Conservation (phyloP, 441 rosid species). For the Adansonia grandidieri region DNA sequence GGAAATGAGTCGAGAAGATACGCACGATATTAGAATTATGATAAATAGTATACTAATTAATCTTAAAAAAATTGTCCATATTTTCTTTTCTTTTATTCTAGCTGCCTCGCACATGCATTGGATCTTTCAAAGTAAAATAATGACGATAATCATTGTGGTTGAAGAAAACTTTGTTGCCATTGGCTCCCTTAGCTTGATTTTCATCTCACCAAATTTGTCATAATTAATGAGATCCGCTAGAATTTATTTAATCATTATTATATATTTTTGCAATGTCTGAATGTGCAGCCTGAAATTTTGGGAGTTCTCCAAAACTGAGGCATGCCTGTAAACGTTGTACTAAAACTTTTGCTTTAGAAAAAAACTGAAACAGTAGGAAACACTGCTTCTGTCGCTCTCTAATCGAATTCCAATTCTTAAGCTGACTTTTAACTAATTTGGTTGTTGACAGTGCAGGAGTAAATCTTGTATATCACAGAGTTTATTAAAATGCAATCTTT, state of each 20-base stretch:
- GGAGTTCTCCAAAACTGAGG: constrained; percentile 8
- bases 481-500: no score
- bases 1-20: neutral
- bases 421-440: no score
- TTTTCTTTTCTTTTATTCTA: no score
- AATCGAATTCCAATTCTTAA: neutral
- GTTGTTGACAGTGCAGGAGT: no score
- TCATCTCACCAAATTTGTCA: constrained; percentile 18
- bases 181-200: neutral
- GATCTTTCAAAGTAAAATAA: constrained; percentile 2
- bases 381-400: neutral
- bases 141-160: neutral
- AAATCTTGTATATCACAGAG: no score
- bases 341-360: neutral
- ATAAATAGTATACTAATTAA: no score
- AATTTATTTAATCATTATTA: neutral
- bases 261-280: neutral
- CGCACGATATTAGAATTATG: neutral
- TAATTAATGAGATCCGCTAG: neutral
- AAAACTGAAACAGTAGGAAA: neutral
- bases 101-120: neutral
- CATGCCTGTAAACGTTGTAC: neutral
- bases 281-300: constrained; percentile 25
- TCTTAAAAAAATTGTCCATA: no score
- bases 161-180: neutral